Evolutionary conservation across 805 yeast genomes (phyloP).

Genomic region (Metschnikowia picachoensis): DNA sequence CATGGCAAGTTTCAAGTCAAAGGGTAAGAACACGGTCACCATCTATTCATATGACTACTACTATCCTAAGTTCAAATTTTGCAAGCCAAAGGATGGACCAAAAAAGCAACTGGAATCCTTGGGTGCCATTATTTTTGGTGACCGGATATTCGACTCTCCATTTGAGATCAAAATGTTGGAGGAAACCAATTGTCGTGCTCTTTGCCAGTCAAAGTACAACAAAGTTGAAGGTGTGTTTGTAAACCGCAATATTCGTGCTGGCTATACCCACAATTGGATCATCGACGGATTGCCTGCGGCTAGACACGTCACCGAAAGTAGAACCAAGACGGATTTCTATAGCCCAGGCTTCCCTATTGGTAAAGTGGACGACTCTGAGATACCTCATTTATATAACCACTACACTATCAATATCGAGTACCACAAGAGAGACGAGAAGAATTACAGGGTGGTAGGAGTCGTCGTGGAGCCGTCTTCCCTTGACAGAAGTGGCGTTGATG

Average conservation of each 20-base stretch:
- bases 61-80: slow-evolving; percentile 77
- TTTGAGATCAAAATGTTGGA: slow-evolving; percentile 76
- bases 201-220: slow-evolving; percentile 63
- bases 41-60: slow-evolving; percentile 81
- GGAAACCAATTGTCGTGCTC: slow-evolving; percentile 59
- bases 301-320: slow-evolving; percentile 49
- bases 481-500: slow-evolving; percentile 28
- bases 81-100: slow-evolving; percentile 66
- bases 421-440: slow-evolving; percentile 65
- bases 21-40: slow-evolving; percentile 46
- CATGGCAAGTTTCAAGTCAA: slow-evolving; percentile 20
- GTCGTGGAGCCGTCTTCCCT: slow-evolving; percentile 66
- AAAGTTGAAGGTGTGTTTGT: slow-evolving; percentile 70
- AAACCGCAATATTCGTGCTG: slow-evolving; percentile 72
- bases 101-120: slow-evolving; percentile 79
- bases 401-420: slow-evolving; percentile 76
- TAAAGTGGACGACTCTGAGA: slow-evolving; percentile 50
- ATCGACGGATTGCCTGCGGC: slow-evolving; percentile 96
- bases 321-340: slow-evolving; percentile 60
- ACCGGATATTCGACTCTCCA: slow-evolving; percentile 91
- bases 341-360: slow-evolving; percentile 84
- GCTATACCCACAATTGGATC: slow-evolving; percentile 87
- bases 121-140: slow-evolving; percentile 93
- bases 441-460: slow-evolving; percentile 88
- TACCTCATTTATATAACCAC: slow-evolving; percentile 73